Base-by-base conservation (phyloP, 208 protist genomes). In the Phytomonas sp. region DNA sequence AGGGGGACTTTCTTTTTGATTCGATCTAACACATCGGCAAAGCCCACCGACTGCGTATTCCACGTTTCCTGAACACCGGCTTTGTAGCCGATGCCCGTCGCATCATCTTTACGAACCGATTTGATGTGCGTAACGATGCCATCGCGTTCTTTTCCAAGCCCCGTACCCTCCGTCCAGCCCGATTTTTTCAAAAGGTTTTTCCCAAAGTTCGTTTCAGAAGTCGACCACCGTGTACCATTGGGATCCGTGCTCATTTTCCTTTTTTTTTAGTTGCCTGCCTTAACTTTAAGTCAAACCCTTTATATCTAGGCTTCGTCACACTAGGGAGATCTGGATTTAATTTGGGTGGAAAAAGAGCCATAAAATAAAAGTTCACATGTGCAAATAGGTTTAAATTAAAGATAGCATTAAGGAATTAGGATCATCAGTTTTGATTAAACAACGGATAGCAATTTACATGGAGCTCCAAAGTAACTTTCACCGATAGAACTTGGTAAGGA, bases 121-220 rank as follows among this genome's bases (percentile, higher is more conserved):
- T 96, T 97, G 60, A 98, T 80, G 79, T 97, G 88, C 23, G 73
- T 79, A 17, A 83, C 82, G 4, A 79, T 76, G 62, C 95, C 95
- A n/a, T 95, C 82, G 74, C 91, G 74, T 11, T 87, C 80, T 65
- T 83, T 86, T n/a, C 95, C 95, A 15, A 98, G 74, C 8, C 95
- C 95, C 31, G 66, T 80, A 61, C 95, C 95, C 69, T 97, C 91
- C 36, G 74, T 84, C 95, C 95, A 98, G 4, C 95, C 95, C 29
- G 90, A 85, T 69, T 95, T 96, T 75, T 93, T 81, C 68, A 98
- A 70, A 56, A 98, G 73, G 34, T 89, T 73, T 65, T 91, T 92
- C 17, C 95, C 93, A 51, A 94, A 81, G 68, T 92, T 91, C 13
- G 79, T 88, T 0, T 91, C 89, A 13, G 87, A 86, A 29, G 82